Evolutionary conservation across 2,329 filamentous ascomycete species (phyloP).

Genomic region (Emergomyces africanus): DNA sequence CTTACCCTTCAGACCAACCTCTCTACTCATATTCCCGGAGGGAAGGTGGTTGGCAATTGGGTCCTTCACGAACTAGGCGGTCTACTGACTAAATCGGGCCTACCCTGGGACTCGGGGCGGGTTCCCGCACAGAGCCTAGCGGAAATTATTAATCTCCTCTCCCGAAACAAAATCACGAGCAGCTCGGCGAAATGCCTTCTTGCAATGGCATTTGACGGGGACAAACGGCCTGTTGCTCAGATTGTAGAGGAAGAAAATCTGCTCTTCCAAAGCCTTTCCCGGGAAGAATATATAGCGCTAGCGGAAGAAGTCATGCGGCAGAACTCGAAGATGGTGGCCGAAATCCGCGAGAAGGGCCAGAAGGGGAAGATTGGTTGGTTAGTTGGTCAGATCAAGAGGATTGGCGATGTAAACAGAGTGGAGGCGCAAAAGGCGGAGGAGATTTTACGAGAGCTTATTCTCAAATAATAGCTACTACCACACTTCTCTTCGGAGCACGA

Average conservation of each 20-base stretch:
- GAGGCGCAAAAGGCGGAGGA: constrained; percentile 47
- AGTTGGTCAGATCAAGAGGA: constrained; percentile 55
- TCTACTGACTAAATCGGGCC: constrained; percentile 42
- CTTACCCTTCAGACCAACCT: constrained; percentile 16
- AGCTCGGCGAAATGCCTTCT: constrained; percentile 50
- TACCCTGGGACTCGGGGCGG: constrained; percentile 25
- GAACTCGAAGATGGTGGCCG: constrained; percentile 45
- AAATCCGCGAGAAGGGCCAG: constrained; percentile 47
- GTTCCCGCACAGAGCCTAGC: constrained; percentile 30
- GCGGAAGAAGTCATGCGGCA: constrained; percentile 41
- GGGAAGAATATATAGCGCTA: constrained; percentile 42
- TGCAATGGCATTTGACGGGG: constrained; percentile 40
- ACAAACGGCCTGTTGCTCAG: constrained; percentile 35
- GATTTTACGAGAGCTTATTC: constrained; percentile 39
- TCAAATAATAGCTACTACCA: constrained; percentile 8
- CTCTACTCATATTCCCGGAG: constrained; percentile 17
- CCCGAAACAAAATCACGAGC: constrained; percentile 37
- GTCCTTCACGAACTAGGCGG: constrained; percentile 65
- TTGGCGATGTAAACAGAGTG: constrained; percentile 47
- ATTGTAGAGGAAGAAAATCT: constrained; percentile 47
- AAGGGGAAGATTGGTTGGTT: constrained; percentile 55
- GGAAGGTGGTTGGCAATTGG: constrained; percentile 50
- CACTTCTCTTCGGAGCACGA: background rate
- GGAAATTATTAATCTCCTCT: constrained; percentile 34
- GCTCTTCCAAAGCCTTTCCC: constrained; percentile 41